phyloP scores from a whole-genome alignment of 768 basidiomycete genomes.

The Agaricus blazei region DNA sequence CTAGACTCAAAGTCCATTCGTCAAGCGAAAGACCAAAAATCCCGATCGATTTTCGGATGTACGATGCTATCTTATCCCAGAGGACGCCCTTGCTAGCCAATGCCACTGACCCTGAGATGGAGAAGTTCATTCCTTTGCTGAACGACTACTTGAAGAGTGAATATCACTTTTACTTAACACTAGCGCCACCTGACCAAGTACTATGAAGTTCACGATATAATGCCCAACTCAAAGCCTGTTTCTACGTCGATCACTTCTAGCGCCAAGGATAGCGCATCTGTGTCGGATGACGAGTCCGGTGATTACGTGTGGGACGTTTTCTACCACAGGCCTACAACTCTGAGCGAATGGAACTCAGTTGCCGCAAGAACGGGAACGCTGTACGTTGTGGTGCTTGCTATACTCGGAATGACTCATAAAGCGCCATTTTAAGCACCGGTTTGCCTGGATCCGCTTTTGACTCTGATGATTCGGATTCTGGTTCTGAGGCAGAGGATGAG shows the following conservation, averaged over 20 bases:
- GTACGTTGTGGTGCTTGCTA: slow-evolving; percentile 33
- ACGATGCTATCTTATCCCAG: slow-evolving; percentile 58
- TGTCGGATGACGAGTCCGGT: slow-evolving; percentile 18
- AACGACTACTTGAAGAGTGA: slow-evolving; percentile 66
- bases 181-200: not conserved
- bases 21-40: slow-evolving; percentile 38
- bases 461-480: slow-evolving; percentile 55
- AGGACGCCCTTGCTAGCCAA: slow-evolving; percentile 21
- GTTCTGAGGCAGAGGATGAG: slow-evolving; percentile 65
- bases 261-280: slow-evolving; percentile 8
- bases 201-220: slow-evolving; percentile 19
- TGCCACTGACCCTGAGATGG: slow-evolving; percentile 56
- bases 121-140: slow-evolving; percentile 74
- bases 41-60: slow-evolving; percentile 53
- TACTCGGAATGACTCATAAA: not conserved
- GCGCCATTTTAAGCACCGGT: slow-evolving; percentile 45
- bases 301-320: slow-evolving; percentile 88
- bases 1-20: slow-evolving; percentile 53
- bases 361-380: slow-evolving; percentile 51
- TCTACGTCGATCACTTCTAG: slow-evolving; percentile 6
- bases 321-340: slow-evolving; percentile 60
- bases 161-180: slow-evolving; percentile 22
- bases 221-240: slow-evolving; percentile 5
- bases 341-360: slow-evolving; percentile 53
- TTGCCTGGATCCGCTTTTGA: slow-evolving; percentile 54